Evolutionary conservation across 345 rosid species (phyloP).

Genomic region (Linum lewisii): DNA sequence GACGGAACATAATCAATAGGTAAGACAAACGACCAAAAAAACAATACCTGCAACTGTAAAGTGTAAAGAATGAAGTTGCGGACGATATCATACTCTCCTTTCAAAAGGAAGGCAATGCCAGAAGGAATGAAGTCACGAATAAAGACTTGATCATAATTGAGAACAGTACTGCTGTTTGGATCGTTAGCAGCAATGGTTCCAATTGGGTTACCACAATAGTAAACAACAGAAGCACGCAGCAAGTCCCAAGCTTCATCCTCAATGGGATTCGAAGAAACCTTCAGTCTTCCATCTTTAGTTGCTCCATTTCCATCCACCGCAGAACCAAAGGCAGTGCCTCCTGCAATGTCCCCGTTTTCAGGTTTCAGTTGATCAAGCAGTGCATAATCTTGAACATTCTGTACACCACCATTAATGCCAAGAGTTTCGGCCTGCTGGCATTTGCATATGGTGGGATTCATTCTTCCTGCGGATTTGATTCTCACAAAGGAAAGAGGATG

Average conservation of each 20-base stretch:
- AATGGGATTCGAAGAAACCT: constrained; percentile 26
- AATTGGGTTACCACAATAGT: constrained; percentile 65
- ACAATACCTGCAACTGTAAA: constrained; percentile 79
- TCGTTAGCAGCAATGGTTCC: constrained; percentile 95
- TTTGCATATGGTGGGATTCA: constrained; percentile 30
- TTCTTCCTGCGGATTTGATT: constrained; percentile 1
- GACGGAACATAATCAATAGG: too few relatives aligned
- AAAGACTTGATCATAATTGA: constrained; percentile 90
- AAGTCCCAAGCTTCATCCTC: constrained; percentile 93
- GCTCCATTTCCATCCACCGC: constrained; percentile 13
- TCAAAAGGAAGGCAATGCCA: constrained; percentile 83
- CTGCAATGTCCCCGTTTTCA: constrained; percentile 20
- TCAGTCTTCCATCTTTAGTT: constrained; percentile 18
- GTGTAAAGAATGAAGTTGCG: constrained; percentile 85
- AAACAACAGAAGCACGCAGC: constrained; percentile 57
- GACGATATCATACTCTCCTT: constrained; percentile 88
- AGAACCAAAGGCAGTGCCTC: constrained; percentile 19
- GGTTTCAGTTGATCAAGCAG: constrained; percentile 25
- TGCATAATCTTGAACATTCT: constrained; percentile 26
- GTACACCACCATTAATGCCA: constrained; percentile 30
- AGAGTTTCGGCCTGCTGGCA: constrained; percentile 40
- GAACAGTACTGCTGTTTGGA: constrained; percentile 45
- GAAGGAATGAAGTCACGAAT: constrained; percentile 93
- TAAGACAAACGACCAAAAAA: too few relatives aligned
- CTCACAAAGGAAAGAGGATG: constrained; percentile 2